These are phyloP conservation scores for Staphylotrichum longicolle DNA, from an alignment of 495 filamentous ascomycete genomes.

Conservation along the genomic window DNA sequence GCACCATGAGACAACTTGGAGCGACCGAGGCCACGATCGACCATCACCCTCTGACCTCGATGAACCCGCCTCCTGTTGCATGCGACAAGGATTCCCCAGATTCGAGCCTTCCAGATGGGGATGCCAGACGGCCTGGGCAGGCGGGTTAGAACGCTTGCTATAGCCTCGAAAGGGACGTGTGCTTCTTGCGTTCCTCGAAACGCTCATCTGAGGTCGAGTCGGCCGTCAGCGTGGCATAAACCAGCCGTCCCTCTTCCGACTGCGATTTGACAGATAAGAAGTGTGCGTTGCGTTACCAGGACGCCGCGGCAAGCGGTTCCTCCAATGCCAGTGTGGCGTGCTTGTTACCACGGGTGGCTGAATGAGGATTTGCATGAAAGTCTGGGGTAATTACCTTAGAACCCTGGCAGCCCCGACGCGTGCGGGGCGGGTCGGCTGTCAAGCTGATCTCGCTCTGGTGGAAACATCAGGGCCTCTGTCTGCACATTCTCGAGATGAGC, in stretches of 20 bases:
- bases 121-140: neutral
- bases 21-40: neutral
- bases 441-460: conserved; percentile 5
- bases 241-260: conserved; percentile 1
- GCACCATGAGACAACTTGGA: too few relatives aligned
- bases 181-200: too few relatives aligned
- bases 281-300: conserved; percentile 25
- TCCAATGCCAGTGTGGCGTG: conserved; percentile 23
- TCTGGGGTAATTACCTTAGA: conserved; percentile 9
- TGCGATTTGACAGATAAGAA: conserved; percentile 20
- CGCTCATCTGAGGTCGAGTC: neutral
- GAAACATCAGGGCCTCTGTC: neutral
- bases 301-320: conserved; percentile 22
- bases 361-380: conserved; percentile 25
- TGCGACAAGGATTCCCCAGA: conserved; percentile 25
- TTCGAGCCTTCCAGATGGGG: conserved; percentile 8
- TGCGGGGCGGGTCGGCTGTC: conserved; percentile 34
- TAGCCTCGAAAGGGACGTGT: too few relatives aligned
- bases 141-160: neutral
- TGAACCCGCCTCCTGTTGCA: neutral
- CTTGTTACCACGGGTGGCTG: conserved; percentile 20
- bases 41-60: neutral
- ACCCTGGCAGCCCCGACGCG: neutral
- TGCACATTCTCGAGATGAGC: too few relatives aligned
- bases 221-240: neutral